Base-by-base conservation (phyloP, 148 eudicot genomes). In the Chenopodium formosanum region DNA sequence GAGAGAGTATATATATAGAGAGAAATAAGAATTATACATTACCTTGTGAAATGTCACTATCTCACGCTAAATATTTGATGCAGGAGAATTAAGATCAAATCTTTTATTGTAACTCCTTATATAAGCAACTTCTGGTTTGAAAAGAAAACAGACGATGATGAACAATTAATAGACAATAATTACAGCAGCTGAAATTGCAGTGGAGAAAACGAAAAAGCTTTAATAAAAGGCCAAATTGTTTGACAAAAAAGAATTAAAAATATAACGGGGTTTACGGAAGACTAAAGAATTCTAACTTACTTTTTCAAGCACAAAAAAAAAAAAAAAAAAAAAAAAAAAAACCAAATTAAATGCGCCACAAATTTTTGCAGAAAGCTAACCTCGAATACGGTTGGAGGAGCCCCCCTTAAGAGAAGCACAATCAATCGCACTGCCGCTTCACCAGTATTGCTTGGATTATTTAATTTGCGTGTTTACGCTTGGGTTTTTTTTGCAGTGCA, bases 361-460 rank as follows among this genome's bases (percentile, higher is more conserved):
- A 60, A 77, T 16, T 2, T 56, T 73, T 77, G 80, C 81, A 82
- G 77, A 77, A 82, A 82, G 80, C 16, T 60, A 56, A 70, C 70
- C 84, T 56, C 12, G 67, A 82, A 82, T 76, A 82, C 80, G 80
- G 84, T 76, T 68, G 66, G 67, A 82, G 84, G 79, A 76, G 67
- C 47, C 77, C 58, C 77, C 77, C 77, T 60, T 64, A 81, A 74
- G 66, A 31, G 79, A 29, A 68, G 60, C 69, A 25, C 58, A 22
- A 65, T 47, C 22, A 58, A n/a, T 46, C 67, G 44, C 74, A 73
- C 50, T 60, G 52, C 68, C 53, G 79, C 27, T 76, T 58, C 17
- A 58, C 29, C 13, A 9, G 37, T 44, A 34, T 40, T 52, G 44
- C 44, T 31, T 68, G 11, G 19, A 40, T 69, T 29, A 5, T 17